Evolutionary conservation across 139 green algal genomes (phyloP).

Genomic region (Chlorokybus atmophyticus): DNA sequence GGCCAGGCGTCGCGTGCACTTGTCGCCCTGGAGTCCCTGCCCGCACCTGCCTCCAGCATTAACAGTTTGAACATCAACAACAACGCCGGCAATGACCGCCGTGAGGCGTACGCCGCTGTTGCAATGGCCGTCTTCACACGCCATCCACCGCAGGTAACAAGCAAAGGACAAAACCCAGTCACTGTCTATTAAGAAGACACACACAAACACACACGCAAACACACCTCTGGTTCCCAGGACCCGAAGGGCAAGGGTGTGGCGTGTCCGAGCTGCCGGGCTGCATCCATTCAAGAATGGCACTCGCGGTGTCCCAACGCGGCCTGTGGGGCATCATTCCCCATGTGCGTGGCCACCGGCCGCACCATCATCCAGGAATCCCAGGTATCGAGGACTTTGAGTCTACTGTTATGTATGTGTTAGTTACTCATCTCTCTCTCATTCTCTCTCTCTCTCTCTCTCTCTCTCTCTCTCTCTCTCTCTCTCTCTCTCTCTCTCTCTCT

Average conservation of each 20-base stretch:
- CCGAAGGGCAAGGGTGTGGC: neutral
- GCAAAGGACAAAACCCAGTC: neutral
- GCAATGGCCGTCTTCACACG: conserved; percentile 43
- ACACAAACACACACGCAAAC: neutral
- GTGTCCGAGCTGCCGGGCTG: neutral
- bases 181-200: neutral
- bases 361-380: conserved; percentile 30
- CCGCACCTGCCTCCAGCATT: too few relatives aligned
- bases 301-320: conserved; percentile 20
- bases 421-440: neutral
- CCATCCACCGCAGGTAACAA: too few relatives aligned
- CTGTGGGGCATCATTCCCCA: conserved; percentile 9
- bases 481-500: conserved; percentile 3
- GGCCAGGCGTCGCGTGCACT: neutral
- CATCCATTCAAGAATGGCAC: neutral
- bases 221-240: neutral
- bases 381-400: too few relatives aligned
- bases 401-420: too few relatives aligned
- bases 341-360: conserved; percentile 50
- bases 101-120: conserved; percentile 42
- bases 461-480: conserved; percentile 3
- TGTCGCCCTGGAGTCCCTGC: neutral
- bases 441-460: conserved; percentile 3
- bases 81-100: conserved; percentile 10
- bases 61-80: too few relatives aligned